Percentiles rank a stretch among this genome's conserved stretches.
phyloP scores from a whole-genome alignment of 768 basidiomycete species.

The Tulasnella sp. region DNA sequence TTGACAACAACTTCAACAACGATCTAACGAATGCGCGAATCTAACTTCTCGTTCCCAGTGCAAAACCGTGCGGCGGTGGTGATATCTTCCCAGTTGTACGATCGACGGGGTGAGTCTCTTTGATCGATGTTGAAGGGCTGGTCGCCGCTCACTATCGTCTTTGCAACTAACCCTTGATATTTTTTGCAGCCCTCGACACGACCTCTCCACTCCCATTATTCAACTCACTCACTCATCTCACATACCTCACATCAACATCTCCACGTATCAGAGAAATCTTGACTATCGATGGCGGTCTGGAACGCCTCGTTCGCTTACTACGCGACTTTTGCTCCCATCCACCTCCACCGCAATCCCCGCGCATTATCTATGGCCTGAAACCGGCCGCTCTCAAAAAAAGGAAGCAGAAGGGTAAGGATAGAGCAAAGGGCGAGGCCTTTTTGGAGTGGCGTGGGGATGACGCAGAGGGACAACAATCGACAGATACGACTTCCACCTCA shows the following conservation, averaged over 20 bases:
- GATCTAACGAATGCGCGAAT: slow-evolving; percentile 64
- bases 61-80: slow-evolving; percentile 94
- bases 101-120: slow-evolving; percentile 65
- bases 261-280: slow-evolving; percentile 97
- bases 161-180: neutral
- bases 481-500: slow-evolving; percentile 18
- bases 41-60: slow-evolving; percentile 87
- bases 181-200: slow-evolving; percentile 37
- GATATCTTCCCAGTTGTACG: slow-evolving; percentile 89
- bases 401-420: slow-evolving; percentile 9
- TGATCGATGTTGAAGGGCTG: neutral
- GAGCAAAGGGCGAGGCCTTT: neutral
- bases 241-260: slow-evolving; percentile 92
- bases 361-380: slow-evolving; percentile 64
- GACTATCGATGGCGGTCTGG: slow-evolving; percentile 94
- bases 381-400: slow-evolving; percentile 33
- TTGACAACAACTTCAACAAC: neutral
- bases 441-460: neutral
- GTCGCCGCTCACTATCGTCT: neutral
- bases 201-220: slow-evolving; percentile 57
- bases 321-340: slow-evolving; percentile 80
- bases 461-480: slow-evolving; percentile 24
- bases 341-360: slow-evolving; percentile 68
- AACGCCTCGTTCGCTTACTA: slow-evolving; percentile 84
- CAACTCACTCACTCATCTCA: slow-evolving; percentile 92